A percentile compares a stretch with the other conserved stretches of the same genome.
Conservation (phyloP, 495 filamentous ascomycete genomes). For the Margaritispora aquatica region DNA sequence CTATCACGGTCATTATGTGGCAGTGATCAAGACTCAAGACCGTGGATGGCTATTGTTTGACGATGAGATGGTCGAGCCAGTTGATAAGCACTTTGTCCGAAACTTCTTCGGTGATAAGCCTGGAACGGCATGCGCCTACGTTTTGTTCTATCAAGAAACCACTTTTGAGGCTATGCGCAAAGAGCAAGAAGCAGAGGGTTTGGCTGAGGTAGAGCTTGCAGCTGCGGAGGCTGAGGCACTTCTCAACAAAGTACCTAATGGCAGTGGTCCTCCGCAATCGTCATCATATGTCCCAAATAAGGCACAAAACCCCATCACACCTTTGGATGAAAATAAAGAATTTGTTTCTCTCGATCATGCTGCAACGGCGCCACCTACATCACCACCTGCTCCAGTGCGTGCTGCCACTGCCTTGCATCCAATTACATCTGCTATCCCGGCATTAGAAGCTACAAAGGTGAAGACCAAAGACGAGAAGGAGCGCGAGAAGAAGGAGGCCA, state of each 20-base stretch:
- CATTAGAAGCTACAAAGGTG: constrained; percentile 31
- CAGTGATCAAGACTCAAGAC: constrained; percentile 96
- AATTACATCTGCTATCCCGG: constrained; percentile 2
- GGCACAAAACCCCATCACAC: constrained; percentile 22
- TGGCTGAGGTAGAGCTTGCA: constrained; percentile 54
- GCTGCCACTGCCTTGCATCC: background rate
- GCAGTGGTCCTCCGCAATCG: constrained; percentile 16
- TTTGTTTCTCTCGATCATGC: constrained; percentile 51
- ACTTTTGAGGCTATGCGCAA: constrained; percentile 80
- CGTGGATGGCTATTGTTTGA: constrained; percentile 95
- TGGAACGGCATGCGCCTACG: constrained; percentile 89
- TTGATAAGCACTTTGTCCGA: constrained; percentile 92
- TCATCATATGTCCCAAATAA: constrained; percentile 28
- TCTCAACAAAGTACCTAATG: constrained; percentile 37
- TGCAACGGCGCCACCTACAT: constrained; percentile 47
- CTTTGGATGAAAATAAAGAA: constrained; percentile 44
- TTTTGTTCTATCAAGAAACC: constrained; percentile 96
- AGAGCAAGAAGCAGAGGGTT: constrained; percentile 75
- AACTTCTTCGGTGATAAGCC: constrained; percentile 96
- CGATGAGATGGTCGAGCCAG: constrained; percentile 96
- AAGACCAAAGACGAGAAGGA: constrained; percentile 48
- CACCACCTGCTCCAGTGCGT: constrained; percentile 15
- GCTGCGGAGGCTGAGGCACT: constrained; percentile 47
- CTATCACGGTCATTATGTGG: constrained; percentile 96
- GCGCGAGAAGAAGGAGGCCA: constrained; percentile 44